Evolutionary conservation across 148 eudicot genomes (phyloP).

Genomic region (Nyssa sinensis): DNA sequence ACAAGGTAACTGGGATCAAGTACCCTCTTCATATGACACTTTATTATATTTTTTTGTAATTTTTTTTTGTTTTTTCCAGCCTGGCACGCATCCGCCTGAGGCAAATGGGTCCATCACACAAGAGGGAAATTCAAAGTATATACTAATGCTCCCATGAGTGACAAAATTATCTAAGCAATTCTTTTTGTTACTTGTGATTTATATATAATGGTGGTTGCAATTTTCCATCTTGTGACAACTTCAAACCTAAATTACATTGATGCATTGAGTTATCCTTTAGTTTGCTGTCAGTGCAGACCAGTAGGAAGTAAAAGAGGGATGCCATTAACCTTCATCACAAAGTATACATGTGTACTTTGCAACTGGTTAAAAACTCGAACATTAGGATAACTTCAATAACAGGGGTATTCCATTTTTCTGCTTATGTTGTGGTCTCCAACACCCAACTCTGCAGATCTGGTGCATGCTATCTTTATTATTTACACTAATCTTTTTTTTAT

Average conservation of each 20-base stretch:
- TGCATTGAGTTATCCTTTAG: background rate
- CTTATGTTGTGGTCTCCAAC: background rate
- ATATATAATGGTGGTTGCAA: background rate
- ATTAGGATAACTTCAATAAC: background rate
- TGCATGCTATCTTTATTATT: constrained; percentile 3
- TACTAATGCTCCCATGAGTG: constrained; percentile 15
- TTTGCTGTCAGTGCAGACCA: background rate
- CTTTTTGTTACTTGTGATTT: background rate
- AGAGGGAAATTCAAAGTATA: constrained; percentile 76
- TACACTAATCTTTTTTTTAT: no score
- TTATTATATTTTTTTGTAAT: constrained; percentile 12
- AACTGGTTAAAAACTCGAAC: constrained; percentile 4
- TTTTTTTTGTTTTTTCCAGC: constrained; percentile 41
- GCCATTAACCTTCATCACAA: background rate
- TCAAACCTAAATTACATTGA: constrained; percentile 1
- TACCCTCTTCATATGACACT: constrained; percentile 9
- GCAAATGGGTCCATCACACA: constrained; percentile 43
- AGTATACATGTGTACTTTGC: background rate
- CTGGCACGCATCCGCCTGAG: constrained; percentile 49
- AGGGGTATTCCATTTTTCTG: background rate
- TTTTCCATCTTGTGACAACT: background rate
- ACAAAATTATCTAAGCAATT: background rate
- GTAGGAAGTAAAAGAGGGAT: background rate
- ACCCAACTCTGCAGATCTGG: background rate
- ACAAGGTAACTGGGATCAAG: constrained; percentile 53